phyloP scores from a whole-genome alignment of 2,329 filamentous ascomycete genomes.

The Paecilomyces dactylethromorphus region DNA sequence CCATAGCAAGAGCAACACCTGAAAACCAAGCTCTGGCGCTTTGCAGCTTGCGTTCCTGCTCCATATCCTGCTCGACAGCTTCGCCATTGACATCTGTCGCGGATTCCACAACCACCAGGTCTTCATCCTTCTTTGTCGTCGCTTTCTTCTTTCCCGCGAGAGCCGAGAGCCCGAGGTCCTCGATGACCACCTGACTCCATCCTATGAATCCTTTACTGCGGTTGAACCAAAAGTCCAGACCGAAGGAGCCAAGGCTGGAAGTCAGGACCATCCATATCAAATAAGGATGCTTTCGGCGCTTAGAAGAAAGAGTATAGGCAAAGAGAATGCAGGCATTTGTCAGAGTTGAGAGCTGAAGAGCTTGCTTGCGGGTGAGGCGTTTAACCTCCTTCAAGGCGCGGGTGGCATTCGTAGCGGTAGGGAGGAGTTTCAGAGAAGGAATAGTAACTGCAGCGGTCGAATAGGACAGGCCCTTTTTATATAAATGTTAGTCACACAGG shows the following conservation, averaged over 20 bases:
- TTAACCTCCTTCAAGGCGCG: constrained; percentile 65
- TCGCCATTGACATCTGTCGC: constrained; percentile 41
- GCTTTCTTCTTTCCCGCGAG: constrained; percentile 9
- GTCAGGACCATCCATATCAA: constrained; percentile 77
- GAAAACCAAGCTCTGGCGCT: constrained; percentile 30
- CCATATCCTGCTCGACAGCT: constrained; percentile 38
- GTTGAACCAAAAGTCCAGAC: constrained; percentile 68
- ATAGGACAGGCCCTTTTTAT: constrained; percentile 73
- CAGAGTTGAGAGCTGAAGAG: constrained; percentile 61
- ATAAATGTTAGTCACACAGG: constrained; percentile 6
- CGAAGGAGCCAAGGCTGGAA: constrained; percentile 36
- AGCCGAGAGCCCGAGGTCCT: constrained; percentile 34
- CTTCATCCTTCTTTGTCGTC: constrained; percentile 26
- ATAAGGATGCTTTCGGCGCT: constrained; percentile 74
- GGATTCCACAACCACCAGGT: constrained; percentile 29
- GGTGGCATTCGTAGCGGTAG: constrained; percentile 64
- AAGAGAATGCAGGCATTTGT: constrained; percentile 67
- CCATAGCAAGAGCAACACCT: constrained; percentile 38
- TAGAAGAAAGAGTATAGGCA: constrained; percentile 70
- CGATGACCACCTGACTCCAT: constrained; percentile 27
- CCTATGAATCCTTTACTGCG: constrained; percentile 49
- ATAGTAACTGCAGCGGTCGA: constrained; percentile 71
- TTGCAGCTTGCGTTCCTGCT: constrained; percentile 33
- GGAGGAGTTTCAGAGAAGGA: constrained; percentile 73
- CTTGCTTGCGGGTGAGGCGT: constrained; percentile 56